Base-by-base conservation (phyloP, 371 early-diverging fungal species). In the Synchytrium microbalum region DNA sequence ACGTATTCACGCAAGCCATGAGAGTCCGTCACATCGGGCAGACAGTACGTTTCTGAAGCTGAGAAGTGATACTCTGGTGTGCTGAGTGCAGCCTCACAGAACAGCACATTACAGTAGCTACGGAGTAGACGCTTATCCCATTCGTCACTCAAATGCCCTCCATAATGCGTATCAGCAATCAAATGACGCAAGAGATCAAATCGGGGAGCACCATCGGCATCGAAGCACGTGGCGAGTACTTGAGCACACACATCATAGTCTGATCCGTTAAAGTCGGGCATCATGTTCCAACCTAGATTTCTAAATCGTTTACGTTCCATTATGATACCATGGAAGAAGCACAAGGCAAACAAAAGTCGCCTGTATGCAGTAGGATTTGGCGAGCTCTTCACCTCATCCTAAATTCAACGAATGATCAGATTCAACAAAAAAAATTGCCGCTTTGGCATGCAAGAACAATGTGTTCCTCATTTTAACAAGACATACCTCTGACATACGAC, bases 191-290 rank as follows among this genome's bases (percentile, higher is more conserved):
- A 60, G 1, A 82, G 82, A 52, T 83, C 79, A 71, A 73, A 81
- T 2, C 82, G 82, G 1, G 74, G 75, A 25, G 71, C 67, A 19
- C 56, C 63, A 54, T 83, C 80, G 53, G 78, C 82, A 54, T 80
- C 77, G 30, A 83, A 61, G 28, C 81, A 62, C 3, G 76, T 79
- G 3, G 70, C 75, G 60, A 81, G 63, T 38, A 80, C 64, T 58
- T 81, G 74, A 61, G 76, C 77, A 64, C 76, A 78, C 26, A 79
- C 74, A 32, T 78, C 78, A 62, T 77, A 79, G 64, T 83, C 83
- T 0, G 76, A 72, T 60, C 80, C 81, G 66, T 80, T 83, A 69
- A 83, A 83, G 62, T 83, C 81, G 54, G 69, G 77, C n/a, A 73
- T 61, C 0, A 83, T 76, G 59, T 83, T 83, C 83, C 83, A 83